Percentiles rank a stretch among this genome's conserved stretches.
These are phyloP conservation scores for Plectosphaerella plurivora DNA, from an alignment of 2,329 filamentous ascomycete species.

Conservation along the genomic window DNA sequence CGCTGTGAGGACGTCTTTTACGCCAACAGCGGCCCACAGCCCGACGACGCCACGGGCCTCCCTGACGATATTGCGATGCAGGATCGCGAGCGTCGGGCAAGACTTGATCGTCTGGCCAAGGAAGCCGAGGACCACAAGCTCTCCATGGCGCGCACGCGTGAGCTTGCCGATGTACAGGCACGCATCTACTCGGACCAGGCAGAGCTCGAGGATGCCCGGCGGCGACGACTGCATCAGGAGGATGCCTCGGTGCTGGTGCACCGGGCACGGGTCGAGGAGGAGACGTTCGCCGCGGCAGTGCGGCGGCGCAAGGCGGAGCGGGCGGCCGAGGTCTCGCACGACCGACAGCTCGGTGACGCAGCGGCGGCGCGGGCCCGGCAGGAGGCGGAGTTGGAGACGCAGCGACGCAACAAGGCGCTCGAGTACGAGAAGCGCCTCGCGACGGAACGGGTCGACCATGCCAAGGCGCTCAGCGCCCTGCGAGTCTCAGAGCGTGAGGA, in stretches of 20 bases:
- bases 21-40: constrained; percentile 48
- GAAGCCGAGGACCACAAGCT: constrained; percentile 46
- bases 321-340: constrained; percentile 35
- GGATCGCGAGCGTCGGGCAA: constrained; percentile 46
- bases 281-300: constrained; percentile 30
- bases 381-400: constrained; percentile 40
- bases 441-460: constrained; percentile 40
- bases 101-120: constrained; percentile 36
- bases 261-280: constrained; percentile 43
- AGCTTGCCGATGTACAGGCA: constrained; percentile 46
- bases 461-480: constrained; percentile 44
- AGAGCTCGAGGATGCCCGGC: constrained; percentile 47
- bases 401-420: constrained; percentile 36
- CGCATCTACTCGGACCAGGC: constrained; percentile 43
- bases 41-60: constrained; percentile 46
- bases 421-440: constrained; percentile 45
- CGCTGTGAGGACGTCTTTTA: constrained; percentile 51
- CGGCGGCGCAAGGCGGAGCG: constrained; percentile 30
- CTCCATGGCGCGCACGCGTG: constrained; percentile 42
- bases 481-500: constrained; percentile 46
- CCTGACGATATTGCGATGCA: constrained; percentile 43
- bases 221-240: constrained; percentile 37
- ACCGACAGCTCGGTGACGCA: constrained; percentile 41
- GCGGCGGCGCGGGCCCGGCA: constrained; percentile 37
- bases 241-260: constrained; percentile 39